phyloP scores from a whole-genome alignment of 2,329 filamentous ascomycete species.

The Helotiales sp. region DNA sequence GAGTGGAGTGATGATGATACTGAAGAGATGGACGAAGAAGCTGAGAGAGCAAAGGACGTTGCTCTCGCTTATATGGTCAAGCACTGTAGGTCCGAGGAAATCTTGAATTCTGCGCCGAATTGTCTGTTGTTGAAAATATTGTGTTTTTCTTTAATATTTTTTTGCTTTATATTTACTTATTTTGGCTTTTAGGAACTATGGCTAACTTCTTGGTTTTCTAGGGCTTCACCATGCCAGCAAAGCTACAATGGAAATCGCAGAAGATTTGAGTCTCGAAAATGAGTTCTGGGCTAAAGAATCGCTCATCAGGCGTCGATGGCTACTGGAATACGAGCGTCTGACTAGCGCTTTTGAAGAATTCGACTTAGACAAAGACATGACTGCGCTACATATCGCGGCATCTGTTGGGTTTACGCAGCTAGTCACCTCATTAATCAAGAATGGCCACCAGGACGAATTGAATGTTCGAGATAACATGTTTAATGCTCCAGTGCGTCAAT shows the following conservation, averaged over 20 bases:
- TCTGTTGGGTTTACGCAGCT: slow-evolving; percentile 4
- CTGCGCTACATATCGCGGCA: slow-evolving; percentile 5
- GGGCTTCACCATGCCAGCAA: slow-evolving; percentile 6
- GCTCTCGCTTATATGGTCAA: slow-evolving; percentile 3
- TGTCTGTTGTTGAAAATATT: no score
- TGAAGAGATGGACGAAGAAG: slow-evolving; percentile 1
- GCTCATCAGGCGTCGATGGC: slow-evolving; percentile 3
- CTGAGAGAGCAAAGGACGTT: neutral
- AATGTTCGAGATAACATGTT: neutral
- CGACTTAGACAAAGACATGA: neutral
- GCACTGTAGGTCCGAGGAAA: no score
- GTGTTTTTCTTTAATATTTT: no score
- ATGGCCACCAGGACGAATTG: slow-evolving; percentile 4
- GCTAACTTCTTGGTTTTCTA: no score
- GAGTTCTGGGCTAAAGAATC: slow-evolving; percentile 3
- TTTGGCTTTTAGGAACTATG: no score
- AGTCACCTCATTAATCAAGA: neutral
- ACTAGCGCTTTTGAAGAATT: neutral
- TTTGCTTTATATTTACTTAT: no score
- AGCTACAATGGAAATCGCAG: slow-evolving; percentile 3
- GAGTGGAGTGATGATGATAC: neutral
- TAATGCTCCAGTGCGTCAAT: neutral
- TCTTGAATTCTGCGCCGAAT: no score
- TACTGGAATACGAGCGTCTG: slow-evolving; percentile 1
- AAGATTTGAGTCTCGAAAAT: slow-evolving; percentile 5